A percentile compares a stretch with the other conserved stretches of the same genome.
phyloP scores from a whole-genome alignment of 106 monocot genomes.

The Hemerocallis citrina region DNA sequence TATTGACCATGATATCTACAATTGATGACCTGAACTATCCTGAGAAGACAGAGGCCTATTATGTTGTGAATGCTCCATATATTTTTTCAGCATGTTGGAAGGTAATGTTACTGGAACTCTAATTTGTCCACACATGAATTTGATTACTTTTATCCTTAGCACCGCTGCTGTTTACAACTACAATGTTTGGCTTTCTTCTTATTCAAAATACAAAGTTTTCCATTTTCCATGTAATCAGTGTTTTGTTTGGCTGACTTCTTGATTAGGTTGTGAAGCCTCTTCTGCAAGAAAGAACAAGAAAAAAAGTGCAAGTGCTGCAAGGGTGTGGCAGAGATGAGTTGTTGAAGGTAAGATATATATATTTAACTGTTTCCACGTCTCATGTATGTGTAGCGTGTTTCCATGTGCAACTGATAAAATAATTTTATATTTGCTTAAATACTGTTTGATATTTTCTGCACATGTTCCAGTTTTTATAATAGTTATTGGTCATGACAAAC shows the following conservation, averaged over 20 bases:
- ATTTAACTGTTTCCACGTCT: background rate
- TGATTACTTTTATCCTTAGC: background rate
- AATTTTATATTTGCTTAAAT: too few relatives aligned
- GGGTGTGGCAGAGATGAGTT: slow-evolving; percentile 69
- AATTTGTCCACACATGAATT: background rate
- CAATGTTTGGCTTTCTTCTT: background rate
- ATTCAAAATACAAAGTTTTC: background rate
- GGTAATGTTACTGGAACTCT: slow-evolving; percentile 25
- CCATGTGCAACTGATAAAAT: too few relatives aligned
- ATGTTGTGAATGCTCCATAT: slow-evolving; percentile 87
- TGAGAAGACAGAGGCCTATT: slow-evolving; percentile 93
- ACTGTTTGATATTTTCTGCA: too few relatives aligned
- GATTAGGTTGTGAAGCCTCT: slow-evolving; percentile 87
- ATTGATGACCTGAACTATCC: slow-evolving; percentile 95
- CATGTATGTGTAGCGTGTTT: too few relatives aligned
- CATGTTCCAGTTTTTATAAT: too few relatives aligned
- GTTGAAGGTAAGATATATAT: slow-evolving; percentile 50
- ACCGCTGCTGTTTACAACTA: background rate
- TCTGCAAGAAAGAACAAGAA: slow-evolving; percentile 86
- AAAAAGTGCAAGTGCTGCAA: slow-evolving; percentile 60
- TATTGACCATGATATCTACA: slow-evolving; percentile 82
- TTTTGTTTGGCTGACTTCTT: slow-evolving; percentile 1
- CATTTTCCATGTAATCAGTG: background rate
- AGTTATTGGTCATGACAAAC: too few relatives aligned
- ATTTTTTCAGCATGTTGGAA: slow-evolving; percentile 98